Conservation (phyloP, 352 stramenopile species). For the Peronospora destructor region DNA sequence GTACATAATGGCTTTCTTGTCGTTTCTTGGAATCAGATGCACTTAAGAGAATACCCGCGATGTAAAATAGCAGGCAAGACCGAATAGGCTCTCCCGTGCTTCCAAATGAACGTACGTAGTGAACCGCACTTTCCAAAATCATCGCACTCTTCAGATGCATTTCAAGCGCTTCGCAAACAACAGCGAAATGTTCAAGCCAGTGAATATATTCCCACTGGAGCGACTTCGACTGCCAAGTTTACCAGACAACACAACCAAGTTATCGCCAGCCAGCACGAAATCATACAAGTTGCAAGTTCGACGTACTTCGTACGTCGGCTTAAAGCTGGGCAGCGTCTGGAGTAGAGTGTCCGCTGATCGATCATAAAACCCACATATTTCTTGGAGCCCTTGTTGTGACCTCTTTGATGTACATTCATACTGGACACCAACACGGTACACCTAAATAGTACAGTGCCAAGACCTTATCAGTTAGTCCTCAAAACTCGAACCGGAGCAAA, state of each 20-base stretch:
- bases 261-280: conserved; percentile 5
- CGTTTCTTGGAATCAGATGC: conserved; percentile 12
- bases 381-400: conserved; percentile 21
- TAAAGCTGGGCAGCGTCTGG: conserved; percentile 8
- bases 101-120: conserved; percentile 27
- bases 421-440: conserved; percentile 57
- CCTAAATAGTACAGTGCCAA: conserved; percentile 16
- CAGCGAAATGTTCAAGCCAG: conserved; percentile 58
- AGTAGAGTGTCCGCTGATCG: conserved; percentile 23
- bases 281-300: conserved; percentile 1
- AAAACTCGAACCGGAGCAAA: background rate
- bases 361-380: conserved; percentile 39
- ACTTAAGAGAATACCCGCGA: conserved; percentile 25
- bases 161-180: conserved; percentile 34
- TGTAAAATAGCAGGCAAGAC: conserved; percentile 19
- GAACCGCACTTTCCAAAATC: conserved; percentile 31
- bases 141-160: conserved; percentile 28
- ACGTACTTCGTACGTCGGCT: conserved; percentile 29
- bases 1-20: background rate
- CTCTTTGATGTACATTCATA: conserved; percentile 41
- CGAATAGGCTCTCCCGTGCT: conserved; percentile 12
- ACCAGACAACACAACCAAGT: conserved; percentile 4
- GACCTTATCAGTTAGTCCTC: background rate
- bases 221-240: conserved; percentile 27
- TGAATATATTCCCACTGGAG: conserved; percentile 50